phyloP scores from a whole-genome alignment of 2,329 filamentous ascomycete genomes.

The Furcasterigmium furcatum region DNA sequence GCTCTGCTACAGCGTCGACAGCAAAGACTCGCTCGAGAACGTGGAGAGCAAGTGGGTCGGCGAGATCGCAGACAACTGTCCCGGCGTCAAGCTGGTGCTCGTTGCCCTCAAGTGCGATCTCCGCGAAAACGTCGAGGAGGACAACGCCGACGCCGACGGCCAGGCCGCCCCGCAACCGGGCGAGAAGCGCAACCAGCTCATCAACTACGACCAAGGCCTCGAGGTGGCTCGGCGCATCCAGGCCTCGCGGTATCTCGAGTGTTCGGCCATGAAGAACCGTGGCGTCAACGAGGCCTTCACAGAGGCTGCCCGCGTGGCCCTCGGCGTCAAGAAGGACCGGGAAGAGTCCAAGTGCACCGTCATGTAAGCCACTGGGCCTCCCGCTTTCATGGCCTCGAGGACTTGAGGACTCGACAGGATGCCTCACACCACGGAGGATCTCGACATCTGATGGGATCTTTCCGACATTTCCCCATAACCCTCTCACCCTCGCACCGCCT shows the following conservation, averaged over 20 bases:
- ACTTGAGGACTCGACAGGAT: no score
- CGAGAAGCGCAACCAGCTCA: constrained; percentile 61
- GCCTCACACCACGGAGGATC: no score
- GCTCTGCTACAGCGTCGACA: constrained; percentile 98
- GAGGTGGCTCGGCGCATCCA: constrained; percentile 90
- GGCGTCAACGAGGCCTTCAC: constrained; percentile 99
- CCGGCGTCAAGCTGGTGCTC: constrained; percentile 88
- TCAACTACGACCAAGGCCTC: constrained; percentile 87
- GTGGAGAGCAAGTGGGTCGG: constrained; percentile 98
- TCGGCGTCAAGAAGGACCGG: constrained; percentile 66
- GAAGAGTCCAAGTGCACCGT: constrained; percentile 59
- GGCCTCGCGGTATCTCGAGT: constrained; percentile 93
- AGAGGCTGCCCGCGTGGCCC: constrained; percentile 89
- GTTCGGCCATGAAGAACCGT: constrained; percentile 96
- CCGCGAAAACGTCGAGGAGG: constrained; percentile 71
- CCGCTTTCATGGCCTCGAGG: no score
- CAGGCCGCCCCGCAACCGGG: constrained; percentile 27
- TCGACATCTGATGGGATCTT: no score
- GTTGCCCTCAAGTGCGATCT: constrained; percentile 97
- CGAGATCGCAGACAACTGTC: constrained; percentile 97
- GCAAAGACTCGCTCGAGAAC: constrained; percentile 94
- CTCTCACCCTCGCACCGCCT: no score
- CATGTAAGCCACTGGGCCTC: constrained; percentile 53
- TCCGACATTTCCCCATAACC: no score
- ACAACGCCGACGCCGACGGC: constrained; percentile 54